Evolutionary conservation across 148 eudicot genomes (phyloP), one percentile per base, ranked within the genome.

Genomic region (Agrostemma githago): DNA sequence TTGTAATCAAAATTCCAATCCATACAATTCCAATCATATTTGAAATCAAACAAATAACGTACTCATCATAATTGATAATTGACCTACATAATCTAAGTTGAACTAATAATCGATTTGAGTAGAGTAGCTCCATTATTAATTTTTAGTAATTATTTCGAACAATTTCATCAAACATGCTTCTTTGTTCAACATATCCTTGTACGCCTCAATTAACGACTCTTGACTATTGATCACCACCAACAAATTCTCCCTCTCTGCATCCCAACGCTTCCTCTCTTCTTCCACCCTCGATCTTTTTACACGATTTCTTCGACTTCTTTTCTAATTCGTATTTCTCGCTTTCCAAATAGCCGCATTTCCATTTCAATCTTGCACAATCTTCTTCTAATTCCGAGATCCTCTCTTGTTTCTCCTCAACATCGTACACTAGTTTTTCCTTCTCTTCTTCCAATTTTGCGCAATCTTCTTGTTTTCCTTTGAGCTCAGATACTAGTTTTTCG

Each of bases 121-220:
- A 58, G 6, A 58, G 6, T 58, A 26, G 16, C 66, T 62, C 15
- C 39, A 10, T 1, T 12, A 40, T 12, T 12, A 6, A 65, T 40
- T 39, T 38, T 65, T 64, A 7, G 53, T 46, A 46, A 46, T 15
- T n/a, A 2, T 19, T 38, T 17, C 19, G 40, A 65, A 65, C 46
- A 65, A 65, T 9, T 65, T 65, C 44, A 38, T 39, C 46, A 65
- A 65, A 65, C 68, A 38, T 65, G 39, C 46, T 38, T 65, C 68
- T 16, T 39, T 64, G 44, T 64, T 39, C 46, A 65, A 39, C 68
- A 65, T 65, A 65, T 65, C 68, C 16, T 38, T 64, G 20, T 64
- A 64, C 16, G 68, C 43, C 68, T 64, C 68, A 39, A 64, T 14
- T 1, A 64, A 43, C 39, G 43, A 38, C 7, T 15, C 44, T 37